phyloP scores from a whole-genome alignment of 2,329 filamentous ascomycete species.

The Amauroascus niger region DNA sequence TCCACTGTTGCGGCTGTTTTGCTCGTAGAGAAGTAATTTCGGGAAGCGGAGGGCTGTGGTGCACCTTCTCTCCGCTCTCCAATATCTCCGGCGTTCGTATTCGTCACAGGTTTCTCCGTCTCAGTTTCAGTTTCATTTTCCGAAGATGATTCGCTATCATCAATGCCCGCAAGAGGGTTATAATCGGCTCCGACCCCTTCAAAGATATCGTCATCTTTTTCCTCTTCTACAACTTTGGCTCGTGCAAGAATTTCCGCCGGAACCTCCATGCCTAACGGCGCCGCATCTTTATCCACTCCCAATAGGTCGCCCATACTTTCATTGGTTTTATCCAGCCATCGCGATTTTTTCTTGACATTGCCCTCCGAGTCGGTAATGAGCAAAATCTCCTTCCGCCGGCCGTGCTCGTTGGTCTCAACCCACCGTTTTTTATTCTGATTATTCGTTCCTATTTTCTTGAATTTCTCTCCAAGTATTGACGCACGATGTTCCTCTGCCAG shows the following conservation, averaged over 20 bases:
- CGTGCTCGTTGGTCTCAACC: conserved; percentile 46
- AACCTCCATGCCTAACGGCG: conserved; percentile 45
- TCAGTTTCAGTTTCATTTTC: conserved; percentile 31
- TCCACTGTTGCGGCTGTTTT: conserved; percentile 26
- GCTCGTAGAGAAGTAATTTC: conserved; percentile 43
- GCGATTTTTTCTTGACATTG: conserved; percentile 52
- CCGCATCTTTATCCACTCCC: conserved; percentile 37
- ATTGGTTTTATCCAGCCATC: conserved; percentile 41
- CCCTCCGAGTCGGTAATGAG: conserved; percentile 51
- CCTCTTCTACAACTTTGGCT: conserved; percentile 26
- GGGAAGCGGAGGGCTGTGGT: conserved; percentile 11
- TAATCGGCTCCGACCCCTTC: conserved; percentile 51
- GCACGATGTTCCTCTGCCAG: conserved; percentile 36
- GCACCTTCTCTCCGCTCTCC: not conserved
- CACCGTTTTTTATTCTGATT: conserved; percentile 43
- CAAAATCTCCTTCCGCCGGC: conserved; percentile 48
- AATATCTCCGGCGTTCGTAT: not conserved
- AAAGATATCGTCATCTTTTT: conserved; percentile 55
- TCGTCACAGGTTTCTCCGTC: conserved; percentile 17
- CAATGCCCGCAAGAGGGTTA: conserved; percentile 48
- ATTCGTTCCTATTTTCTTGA: conserved; percentile 45
- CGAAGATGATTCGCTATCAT: conserved; percentile 40
- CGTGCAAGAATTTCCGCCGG: conserved; percentile 35
- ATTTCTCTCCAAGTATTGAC: conserved; percentile 43
- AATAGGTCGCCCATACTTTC: conserved; percentile 30